Conservation (phyloP, 2,329 filamentous ascomycete species). For the Emergomyces africanus region DNA sequence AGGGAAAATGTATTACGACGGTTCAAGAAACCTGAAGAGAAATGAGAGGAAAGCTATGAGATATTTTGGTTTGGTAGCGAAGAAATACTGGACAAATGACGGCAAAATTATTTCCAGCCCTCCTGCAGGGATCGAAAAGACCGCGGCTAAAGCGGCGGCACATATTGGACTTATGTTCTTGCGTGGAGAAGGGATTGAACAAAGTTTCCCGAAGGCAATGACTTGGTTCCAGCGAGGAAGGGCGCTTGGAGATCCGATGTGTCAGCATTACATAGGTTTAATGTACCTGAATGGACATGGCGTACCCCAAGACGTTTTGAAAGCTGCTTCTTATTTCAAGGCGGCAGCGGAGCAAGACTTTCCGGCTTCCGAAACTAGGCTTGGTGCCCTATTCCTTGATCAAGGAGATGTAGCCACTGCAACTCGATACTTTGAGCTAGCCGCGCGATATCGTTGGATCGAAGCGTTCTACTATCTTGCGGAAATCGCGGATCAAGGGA, state of each 20-base stretch:
- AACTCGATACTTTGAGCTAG: constrained; percentile 76
- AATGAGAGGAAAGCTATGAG: constrained; percentile 62
- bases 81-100: constrained; percentile 69
- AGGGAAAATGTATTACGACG: constrained; percentile 79
- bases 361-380: constrained; percentile 64
- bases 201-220: constrained; percentile 62
- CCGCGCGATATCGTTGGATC: constrained; percentile 67
- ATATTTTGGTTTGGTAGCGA: constrained; percentile 70
- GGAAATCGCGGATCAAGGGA: constrained; percentile 68
- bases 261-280: constrained; percentile 70
- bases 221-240: constrained; percentile 77
- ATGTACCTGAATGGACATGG: constrained; percentile 74
- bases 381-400: constrained; percentile 75
- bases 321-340: constrained; percentile 64
- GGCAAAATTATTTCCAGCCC: constrained; percentile 61
- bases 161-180: constrained; percentile 83
- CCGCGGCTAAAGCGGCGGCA: constrained; percentile 71
- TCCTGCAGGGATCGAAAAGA: constrained; percentile 58
- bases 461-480: constrained; percentile 89
- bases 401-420: constrained; percentile 74
- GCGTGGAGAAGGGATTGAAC: constrained; percentile 69
- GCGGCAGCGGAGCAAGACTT: constrained; percentile 71
- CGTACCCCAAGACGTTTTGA: constrained; percentile 53
- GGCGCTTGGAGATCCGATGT: constrained; percentile 63
- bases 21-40: constrained; percentile 58